These are phyloP conservation scores for Russula compacta DNA, from an alignment of 768 basidiomycete species.

Conservation along the genomic window DNA sequence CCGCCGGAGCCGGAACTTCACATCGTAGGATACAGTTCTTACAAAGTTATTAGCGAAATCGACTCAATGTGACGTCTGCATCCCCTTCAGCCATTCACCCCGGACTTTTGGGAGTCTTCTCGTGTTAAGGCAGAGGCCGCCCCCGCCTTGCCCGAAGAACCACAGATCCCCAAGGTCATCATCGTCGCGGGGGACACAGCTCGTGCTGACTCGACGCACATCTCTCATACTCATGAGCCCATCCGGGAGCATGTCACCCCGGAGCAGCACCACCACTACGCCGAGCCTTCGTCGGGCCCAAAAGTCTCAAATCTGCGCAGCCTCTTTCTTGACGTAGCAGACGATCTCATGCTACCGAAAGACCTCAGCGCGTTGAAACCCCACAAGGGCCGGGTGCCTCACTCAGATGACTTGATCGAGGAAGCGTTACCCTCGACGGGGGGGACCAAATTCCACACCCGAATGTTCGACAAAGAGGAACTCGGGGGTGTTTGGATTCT, in stretches of 20 bases:
- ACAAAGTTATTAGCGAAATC: slow-evolving; percentile 1
- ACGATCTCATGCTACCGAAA: slow-evolving; percentile 31
- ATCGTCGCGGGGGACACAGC: slow-evolving; percentile 40
- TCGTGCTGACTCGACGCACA: slow-evolving; percentile 39
- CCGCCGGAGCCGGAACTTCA: slow-evolving; percentile 38
- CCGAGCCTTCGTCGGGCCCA: not conserved
- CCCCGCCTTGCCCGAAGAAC: slow-evolving; percentile 21
- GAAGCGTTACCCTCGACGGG: not conserved
- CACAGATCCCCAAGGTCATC: slow-evolving; percentile 38
- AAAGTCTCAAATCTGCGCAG: slow-evolving; percentile 18
- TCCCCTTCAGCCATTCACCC: slow-evolving; percentile 42
- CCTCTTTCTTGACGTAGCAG: slow-evolving; percentile 30
- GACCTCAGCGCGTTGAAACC: slow-evolving; percentile 5
- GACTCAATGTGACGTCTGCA: slow-evolving; percentile 5
- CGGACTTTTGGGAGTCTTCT: slow-evolving; percentile 52
- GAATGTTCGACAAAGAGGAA: slow-evolving; percentile 37
- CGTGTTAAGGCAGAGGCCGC: slow-evolving; percentile 27
- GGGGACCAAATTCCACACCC: slow-evolving; percentile 18
- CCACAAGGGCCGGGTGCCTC: slow-evolving; percentile 1
- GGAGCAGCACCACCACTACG: slow-evolving; percentile 12
- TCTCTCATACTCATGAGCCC: slow-evolving; percentile 24
- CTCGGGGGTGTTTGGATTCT: slow-evolving; percentile 39
- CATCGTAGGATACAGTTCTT: slow-evolving; percentile 40
- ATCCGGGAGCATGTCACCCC: slow-evolving; percentile 19
- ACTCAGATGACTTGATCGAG: slow-evolving; percentile 15